Percentiles rank a stretch among this genome's conserved stretches.
phyloP scores from a whole-genome alignment of 257 asterid genomes.

The Cinchona pubescens region DNA sequence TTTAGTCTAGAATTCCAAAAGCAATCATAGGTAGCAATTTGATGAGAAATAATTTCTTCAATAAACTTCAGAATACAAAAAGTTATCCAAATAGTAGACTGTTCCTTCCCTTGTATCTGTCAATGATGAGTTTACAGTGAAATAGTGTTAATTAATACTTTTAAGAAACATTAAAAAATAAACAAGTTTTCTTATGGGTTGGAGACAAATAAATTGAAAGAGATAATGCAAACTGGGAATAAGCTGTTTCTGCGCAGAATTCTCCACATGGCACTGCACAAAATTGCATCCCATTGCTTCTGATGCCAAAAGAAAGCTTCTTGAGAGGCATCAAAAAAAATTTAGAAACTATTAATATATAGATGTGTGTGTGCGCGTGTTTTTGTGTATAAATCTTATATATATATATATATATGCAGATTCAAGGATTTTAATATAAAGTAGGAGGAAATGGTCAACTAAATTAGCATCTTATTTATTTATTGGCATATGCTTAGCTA shows the following conservation, averaged over 20 bases:
- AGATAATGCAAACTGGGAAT: slow-evolving; percentile 1
- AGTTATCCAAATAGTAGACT: not conserved
- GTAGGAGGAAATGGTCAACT: not conserved
- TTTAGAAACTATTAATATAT: no score
- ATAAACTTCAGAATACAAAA: not conserved
- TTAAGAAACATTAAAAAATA: not conserved
- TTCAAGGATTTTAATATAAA: not conserved
- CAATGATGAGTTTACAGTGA: not conserved
- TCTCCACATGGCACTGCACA: not conserved
- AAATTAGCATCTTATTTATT: not conserved
- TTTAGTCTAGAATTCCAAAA: no score
- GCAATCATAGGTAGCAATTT: no score
- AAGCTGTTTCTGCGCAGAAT: not conserved
- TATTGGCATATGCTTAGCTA: not conserved
- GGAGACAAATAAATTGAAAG: not conserved
- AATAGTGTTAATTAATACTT: not conserved
- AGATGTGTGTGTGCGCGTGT: no score
- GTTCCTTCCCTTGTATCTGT: not conserved
- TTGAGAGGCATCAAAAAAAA: not conserved
- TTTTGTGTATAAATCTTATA: no score
- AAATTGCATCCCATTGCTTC: not conserved
- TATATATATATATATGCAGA: not conserved
- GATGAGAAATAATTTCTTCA: no score
- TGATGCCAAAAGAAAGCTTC: not conserved
- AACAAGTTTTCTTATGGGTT: not conserved